Evolutionary conservation across 2,329 filamentous ascomycete genomes (phyloP), one percentile per base, ranked within the genome.

Genomic region (Orbilia quercus): DNA sequence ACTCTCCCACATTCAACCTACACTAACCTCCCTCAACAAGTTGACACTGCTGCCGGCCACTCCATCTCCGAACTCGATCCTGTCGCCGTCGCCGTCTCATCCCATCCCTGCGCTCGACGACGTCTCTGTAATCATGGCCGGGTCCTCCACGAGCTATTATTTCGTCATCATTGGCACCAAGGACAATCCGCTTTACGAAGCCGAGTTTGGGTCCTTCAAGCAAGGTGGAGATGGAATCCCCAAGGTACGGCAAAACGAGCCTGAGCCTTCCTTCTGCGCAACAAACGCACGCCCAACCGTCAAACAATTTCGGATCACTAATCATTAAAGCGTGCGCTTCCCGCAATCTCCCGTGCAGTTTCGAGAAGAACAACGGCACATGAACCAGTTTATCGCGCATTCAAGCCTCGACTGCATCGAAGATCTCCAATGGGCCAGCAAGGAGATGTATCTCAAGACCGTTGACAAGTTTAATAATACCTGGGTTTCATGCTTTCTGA

Each of bases 311-410:
- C 45, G 53, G 53, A 73, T 73, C 69, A 73, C 58, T 73, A 73
- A 73, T 73, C 69, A 73, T 31, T 42, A 58, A 55, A 34, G 36
- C 45, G 47, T 42, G 42, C 51, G 50, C 53, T 71, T 57, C 40
- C 67, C 42, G 28, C 63, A 47, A 58, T 50, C 53, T 69, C 58
- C 50, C 42, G 57, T 62, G 58, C 64, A 78, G 79, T 98, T 97
- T 84, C 88, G 87, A 69, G 91, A 96, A 76, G 89, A 96, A 79
- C 90, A 94, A 62, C 89, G 91, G 75, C 91, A 96, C 81, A 90
- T 97, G 85, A 97, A 97, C 83, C 95, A 97, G 81, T 98, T 99
- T 83, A 92, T 98, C 80, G 88, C 96, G 31, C 94, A 99, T 83
- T 93, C 91, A 77, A 91, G 91, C 76, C 84, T 99, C 66, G 95